Percentiles rank a stretch among this genome's conserved stretches.
phyloP scores from a whole-genome alignment of 225 moss, liverwort and hornwort genomes.

The Physcomitrellopsis africana region DNA sequence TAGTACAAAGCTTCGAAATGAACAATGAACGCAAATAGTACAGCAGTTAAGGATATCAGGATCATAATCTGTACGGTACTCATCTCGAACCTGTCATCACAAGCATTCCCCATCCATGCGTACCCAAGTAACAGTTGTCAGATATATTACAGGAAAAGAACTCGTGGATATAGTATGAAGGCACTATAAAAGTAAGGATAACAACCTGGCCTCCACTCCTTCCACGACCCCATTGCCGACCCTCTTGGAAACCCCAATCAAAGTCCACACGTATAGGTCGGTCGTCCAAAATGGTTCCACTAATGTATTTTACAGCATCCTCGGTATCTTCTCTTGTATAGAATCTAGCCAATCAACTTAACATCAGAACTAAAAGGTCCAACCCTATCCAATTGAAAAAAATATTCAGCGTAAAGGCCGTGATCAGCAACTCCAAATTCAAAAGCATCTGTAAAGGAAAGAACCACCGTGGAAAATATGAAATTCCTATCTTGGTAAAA shows the following conservation, averaged over 20 bases:
- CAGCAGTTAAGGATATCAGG: conserved; percentile 83
- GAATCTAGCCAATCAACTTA: conserved; percentile 52
- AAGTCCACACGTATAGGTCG: conserved; percentile 98
- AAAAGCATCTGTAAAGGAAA: not conserved
- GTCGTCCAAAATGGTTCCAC: conserved; percentile 97
- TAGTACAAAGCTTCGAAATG: not conserved
- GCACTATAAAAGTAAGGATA: not conserved
- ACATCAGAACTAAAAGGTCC: conserved; percentile 28
- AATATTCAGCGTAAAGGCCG: not conserved
- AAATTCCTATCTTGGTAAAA: not conserved
- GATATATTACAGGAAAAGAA: conserved; percentile 16
- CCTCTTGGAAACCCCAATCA: conserved; percentile 99
- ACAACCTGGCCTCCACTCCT: conserved; percentile 96
- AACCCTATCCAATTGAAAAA: not conserved
- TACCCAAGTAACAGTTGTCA: conserved; percentile 16
- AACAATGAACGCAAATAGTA: conserved; percentile 2
- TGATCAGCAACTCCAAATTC: conserved; percentile 1
- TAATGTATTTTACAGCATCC: conserved; percentile 95
- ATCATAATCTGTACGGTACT: conserved; percentile 99
- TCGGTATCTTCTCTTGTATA: conserved; percentile 96
- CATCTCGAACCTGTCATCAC: conserved; percentile 79
- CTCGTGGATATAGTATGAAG: not conserved
- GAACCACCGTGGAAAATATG: not conserved
- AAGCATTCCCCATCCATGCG: conserved; percentile 24
- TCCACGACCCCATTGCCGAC: conserved; percentile 99